Conservation (phyloP, 768 basidiomycete genomes). For the Russula lepida region DNA sequence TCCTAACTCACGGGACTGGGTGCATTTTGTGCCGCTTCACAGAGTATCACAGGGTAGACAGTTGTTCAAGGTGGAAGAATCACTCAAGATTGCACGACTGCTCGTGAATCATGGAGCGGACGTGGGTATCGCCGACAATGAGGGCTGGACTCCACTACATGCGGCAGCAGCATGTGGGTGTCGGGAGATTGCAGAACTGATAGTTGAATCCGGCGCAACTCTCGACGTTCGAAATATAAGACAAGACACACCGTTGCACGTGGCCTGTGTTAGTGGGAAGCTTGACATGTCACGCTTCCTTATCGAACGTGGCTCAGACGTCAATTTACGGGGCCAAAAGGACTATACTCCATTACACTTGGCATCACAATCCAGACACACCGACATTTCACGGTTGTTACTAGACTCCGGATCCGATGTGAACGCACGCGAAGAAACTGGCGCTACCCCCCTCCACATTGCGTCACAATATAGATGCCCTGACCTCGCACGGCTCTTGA, state of each 20-base stretch:
- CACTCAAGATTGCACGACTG: background rate
- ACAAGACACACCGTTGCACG: no score
- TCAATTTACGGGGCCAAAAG: background rate
- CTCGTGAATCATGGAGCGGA: background rate
- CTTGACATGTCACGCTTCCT: background rate
- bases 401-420: background rate
- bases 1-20: background rate
- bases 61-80: no score
- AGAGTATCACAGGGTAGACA: background rate
- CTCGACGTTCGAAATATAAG: no score
- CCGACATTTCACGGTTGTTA: background rate
- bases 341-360: background rate
- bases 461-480: background rate
- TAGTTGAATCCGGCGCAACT: no score
- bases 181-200: background rate
- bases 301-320: background rate
- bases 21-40: background rate
- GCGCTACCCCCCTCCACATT: background rate
- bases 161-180: background rate
- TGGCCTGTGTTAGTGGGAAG: background rate
- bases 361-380: background rate
- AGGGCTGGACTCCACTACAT: background rate
- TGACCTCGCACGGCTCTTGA: no score
- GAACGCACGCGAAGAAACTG: background rate
- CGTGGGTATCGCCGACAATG: background rate